Base-by-base conservation (phyloP, 441 rosid species). In the Gossypium aridum region DNA sequence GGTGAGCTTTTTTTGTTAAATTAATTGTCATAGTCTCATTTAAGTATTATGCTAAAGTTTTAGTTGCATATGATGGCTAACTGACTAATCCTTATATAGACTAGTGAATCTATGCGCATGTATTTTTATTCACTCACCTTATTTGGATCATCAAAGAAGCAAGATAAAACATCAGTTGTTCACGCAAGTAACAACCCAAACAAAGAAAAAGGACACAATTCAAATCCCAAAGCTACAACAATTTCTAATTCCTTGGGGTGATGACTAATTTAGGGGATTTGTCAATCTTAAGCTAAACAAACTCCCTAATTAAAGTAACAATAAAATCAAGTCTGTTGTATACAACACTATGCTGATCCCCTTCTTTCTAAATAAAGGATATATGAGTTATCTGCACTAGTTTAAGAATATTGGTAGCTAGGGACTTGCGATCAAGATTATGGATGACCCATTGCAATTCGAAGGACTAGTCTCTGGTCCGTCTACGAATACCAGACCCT, bases 1-100 rank as follows among this genome's bases (percentile, higher is more conserved):
- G 99, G 99, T 94, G 84, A 79, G 94, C 82, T 81, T 75, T 59
- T 62, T 55, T 34, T 62, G 51, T 25, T 54, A 49, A 2, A 10
- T 70, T 20, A 53, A 22, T 74, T 64, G 49, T 53, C 55, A 62
- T 34, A n/a, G 54, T 74, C 62, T 63, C 63, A 59, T 59, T 59
- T 23, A 64, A 19, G 54, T 51, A 51, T 13, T 28, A 10, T 20
- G 28, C 63, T 25, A n/a, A 5, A 16, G 16, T 62, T 17, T 39
- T 61, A 60, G 25, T 72, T 61, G 10, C 43, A 16, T 43, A 26
- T 43, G 49, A 8, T 61, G 56, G 60, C 4, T 61, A 61, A 60
- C 75, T 60, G 39, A 4, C 55, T 12, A 61, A 45, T 59, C 55
- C 66, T 22, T 19, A n/a, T 14, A 23, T 45, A 47, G 43, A 5